A percentile compares a stretch with the other conserved stretches of the same genome.
phyloP scores from a whole-genome alignment of 2,329 filamentous ascomycete species.

The Aureobasidium sp. region DNA sequence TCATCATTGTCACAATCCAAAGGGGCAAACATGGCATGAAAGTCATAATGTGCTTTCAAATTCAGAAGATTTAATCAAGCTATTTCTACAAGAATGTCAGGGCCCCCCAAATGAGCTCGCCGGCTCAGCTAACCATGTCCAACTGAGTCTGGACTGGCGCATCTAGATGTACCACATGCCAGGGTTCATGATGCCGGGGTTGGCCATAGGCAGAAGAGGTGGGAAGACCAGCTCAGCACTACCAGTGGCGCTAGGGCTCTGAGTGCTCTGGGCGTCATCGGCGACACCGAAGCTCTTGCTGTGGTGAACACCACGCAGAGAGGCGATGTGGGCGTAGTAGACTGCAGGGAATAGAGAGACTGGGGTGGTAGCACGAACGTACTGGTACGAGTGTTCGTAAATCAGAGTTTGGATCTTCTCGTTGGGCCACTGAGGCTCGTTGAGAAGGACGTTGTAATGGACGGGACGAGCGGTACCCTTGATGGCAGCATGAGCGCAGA shows the following conservation, averaged over 20 bases:
- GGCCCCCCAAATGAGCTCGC: slow-evolving; percentile 1
- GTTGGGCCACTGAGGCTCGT: slow-evolving; percentile 63
- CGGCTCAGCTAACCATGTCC: slow-evolving; percentile 12
- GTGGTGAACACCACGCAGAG: slow-evolving; percentile 71
- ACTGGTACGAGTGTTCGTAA: slow-evolving; percentile 93
- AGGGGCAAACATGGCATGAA: background rate
- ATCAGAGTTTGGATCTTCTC: slow-evolving; percentile 78
- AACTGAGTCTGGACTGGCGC: slow-evolving; percentile 7
- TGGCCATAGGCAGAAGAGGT: slow-evolving; percentile 36
- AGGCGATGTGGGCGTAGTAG: slow-evolving; percentile 91
- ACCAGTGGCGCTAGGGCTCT: background rate
- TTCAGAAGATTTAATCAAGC: slow-evolving; percentile 7
- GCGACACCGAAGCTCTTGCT: slow-evolving; percentile 42
- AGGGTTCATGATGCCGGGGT: slow-evolving; percentile 33
- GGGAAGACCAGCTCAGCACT: slow-evolving; percentile 18
- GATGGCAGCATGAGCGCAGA: slow-evolving; percentile 68
- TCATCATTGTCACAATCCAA: background rate
- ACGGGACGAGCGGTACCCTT: slow-evolving; percentile 91
- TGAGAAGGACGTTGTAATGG: slow-evolving; percentile 73
- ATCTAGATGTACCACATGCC: slow-evolving; percentile 46
- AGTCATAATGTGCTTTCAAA: slow-evolving; percentile 11
- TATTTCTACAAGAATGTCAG: background rate
- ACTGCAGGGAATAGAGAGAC: slow-evolving; percentile 84
- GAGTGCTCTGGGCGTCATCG: background rate
- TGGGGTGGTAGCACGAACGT: slow-evolving; percentile 82